Evolutionary conservation across 306 rosid genomes (phyloP), one percentile per base, ranked within the genome.

Genomic region (Vachellia pachyceras): DNA sequence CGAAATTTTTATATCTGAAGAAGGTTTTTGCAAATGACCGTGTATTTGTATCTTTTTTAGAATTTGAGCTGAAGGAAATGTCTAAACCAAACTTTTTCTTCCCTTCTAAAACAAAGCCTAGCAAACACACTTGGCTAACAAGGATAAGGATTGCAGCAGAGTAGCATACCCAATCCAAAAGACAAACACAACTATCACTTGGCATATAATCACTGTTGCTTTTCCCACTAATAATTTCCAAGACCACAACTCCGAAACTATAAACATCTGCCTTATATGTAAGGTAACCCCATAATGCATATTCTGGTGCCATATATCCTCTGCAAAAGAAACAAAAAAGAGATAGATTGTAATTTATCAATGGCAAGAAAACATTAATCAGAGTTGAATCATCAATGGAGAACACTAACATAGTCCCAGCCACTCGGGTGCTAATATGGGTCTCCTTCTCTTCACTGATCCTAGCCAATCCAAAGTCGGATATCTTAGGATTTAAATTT

Each of bases 261-360:
- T 87, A 92, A 40, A 92, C 90, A 79, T 92, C 91, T 54, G 82
- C 92, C 86, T 92, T 90, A 45, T 83, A 52, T 1, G 85, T 86
- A 13, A 92, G 69, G 69, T 82, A 70, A 70, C 95, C 95, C 90
- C 92, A 86, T 72, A 89, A 72, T 10, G 93, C 93, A 88, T 92
- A 92, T 42, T 90, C 95, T 3, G 93, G 95, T 4, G 93, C 93
- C 93, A 89, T 90, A 71, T 90, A 92, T 69, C 93, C 97, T 80
- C 93, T 89, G 85, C 82, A 84, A 81, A 72, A 70, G 37, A 20
- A 66, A 10, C 72, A 76, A 15, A n/a, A 71, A 11, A 11, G 33
- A 7, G 6, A 35, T 22, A 72, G n/a, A 60, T 66, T 76, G n/a
- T 5, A 47, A 33, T 67, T 80, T 69, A 60, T 37, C 69, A 44